These are phyloP conservation scores for Oxytropis ochrocephala DNA, from an alignment of 306 rosid species.

Conservation along the genomic window DNA sequence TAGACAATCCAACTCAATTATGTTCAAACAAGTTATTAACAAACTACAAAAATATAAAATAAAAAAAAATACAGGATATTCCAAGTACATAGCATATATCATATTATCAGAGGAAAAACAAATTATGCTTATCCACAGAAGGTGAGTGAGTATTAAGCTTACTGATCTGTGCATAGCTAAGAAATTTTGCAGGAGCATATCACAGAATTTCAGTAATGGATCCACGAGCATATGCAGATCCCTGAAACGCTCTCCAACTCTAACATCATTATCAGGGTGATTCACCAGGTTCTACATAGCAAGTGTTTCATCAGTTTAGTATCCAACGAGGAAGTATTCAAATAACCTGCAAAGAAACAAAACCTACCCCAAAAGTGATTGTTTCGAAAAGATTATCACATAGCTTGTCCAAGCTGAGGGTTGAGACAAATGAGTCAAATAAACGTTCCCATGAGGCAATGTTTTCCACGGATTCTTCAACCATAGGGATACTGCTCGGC, in stretches of 20 bases:
- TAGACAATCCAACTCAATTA: not conserved
- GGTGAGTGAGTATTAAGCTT: conserved; percentile 9
- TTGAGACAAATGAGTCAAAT: conserved; percentile 36
- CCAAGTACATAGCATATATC: not conserved
- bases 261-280: conserved; percentile 21
- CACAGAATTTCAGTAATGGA: conserved; percentile 30
- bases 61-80: not conserved
- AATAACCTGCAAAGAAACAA: not conserved
- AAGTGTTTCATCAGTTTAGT: conserved; percentile 14
- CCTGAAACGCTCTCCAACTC: conserved; percentile 37
- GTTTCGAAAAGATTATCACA: conserved; percentile 43
- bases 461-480: conserved; percentile 35
- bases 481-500: conserved; percentile 20
- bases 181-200: too few species aligned
- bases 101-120: not conserved
- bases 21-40: not conserved
- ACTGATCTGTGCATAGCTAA: too few species aligned
- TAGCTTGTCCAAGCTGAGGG: conserved; percentile 44
- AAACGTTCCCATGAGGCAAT: conserved; percentile 48
- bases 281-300: conserved; percentile 42
- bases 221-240: conserved; percentile 38
- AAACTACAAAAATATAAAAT: not conserved
- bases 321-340: not conserved
- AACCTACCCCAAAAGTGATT: conserved; percentile 57
- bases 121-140: not conserved